Evolutionary conservation across 2,329 filamentous ascomycete species (phyloP), one percentile per base, ranked within the genome.

Genomic region (Curvularia verruculosa): DNA sequence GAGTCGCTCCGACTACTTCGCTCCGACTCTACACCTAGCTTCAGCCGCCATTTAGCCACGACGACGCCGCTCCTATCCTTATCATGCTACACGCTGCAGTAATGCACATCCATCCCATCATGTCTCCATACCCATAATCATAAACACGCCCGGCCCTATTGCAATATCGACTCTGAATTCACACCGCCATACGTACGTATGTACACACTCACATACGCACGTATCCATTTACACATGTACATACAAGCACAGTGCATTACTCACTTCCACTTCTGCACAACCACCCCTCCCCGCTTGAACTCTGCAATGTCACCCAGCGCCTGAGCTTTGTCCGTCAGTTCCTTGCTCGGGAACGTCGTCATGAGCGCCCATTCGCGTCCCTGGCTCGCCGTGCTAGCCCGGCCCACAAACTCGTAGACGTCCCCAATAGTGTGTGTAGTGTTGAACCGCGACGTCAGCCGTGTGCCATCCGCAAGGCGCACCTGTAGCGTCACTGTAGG

Each of bases 341-440:
- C 89, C 78, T 91, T 92, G 70, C 86, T 91, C 4, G 91, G 91
- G 75, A 95, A 95, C 0, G 90, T 94, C 0, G 91, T 95, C 62
- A 89, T 89, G 41, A 96, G 80, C 2, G 91, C 88, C 82, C 89
- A 95, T 3, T 82, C 67, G n/a, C 90, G 83, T 37, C 77, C 71
- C 28, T 79, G 78, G 48, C 84, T 83, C 6, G 82, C 82, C 0
- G 86, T 74, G 24, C 84, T 87, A 0, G 89, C 84, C n/a, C 83
- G 81, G 56, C 85, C 80, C 58, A 94, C 85, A 67, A 94, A 94
- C 8, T 82, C 80, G 75, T 95, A 94, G 8, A 96, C 83, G 63
- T 94, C 89, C 15, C 86, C 88, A 45, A 96, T 79, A 0, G 90
- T 95, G 66, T 92, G 88, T 0, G 84, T 88, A 0, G 88, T 87